These are phyloP conservation scores for Cavenderia fasciculata DNA, from an alignment of 78 protist genomes.

Conservation along the genomic window DNA sequence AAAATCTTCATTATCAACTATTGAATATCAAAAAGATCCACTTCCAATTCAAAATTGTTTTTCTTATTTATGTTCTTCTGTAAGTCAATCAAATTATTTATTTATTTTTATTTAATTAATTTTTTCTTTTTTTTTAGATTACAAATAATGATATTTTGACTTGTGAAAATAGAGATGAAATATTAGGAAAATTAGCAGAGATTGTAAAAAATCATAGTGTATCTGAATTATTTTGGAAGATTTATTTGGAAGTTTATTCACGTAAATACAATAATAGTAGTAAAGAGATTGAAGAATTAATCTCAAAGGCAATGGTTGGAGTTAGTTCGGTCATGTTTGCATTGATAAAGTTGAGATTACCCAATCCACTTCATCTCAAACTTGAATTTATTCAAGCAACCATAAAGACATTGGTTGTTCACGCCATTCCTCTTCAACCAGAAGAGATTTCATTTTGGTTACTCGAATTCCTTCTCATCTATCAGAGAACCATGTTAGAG, in stretches of 20 bases:
- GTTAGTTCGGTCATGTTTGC: constrained; percentile 7
- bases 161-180: constrained; percentile 12
- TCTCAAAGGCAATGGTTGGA: not conserved
- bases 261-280: constrained; percentile 15
- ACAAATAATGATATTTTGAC: no score
- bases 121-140: no score
- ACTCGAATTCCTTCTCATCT: constrained; percentile 7
- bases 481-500: not conserved
- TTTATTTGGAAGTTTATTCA: constrained; percentile 38
- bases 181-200: not conserved
- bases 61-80: constrained; percentile 6
- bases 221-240: constrained; percentile 37
- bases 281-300: constrained; percentile 27
- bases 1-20: no score
- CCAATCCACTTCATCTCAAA: constrained; percentile 17
- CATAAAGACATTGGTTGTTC: not conserved
- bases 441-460: constrained; percentile 59
- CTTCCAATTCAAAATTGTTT: not conserved
- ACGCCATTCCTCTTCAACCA: not conserved
- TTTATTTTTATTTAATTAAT: no score
- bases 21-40: constrained; percentile 22
- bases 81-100: not conserved
- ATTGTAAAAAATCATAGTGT: constrained; percentile 24
- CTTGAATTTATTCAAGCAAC: not conserved
- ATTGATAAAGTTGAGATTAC: constrained; percentile 7